Base-by-base conservation (phyloP, 225 moss, liverwort and hornwort genomes). In the Pleurozium schreberi region DNA sequence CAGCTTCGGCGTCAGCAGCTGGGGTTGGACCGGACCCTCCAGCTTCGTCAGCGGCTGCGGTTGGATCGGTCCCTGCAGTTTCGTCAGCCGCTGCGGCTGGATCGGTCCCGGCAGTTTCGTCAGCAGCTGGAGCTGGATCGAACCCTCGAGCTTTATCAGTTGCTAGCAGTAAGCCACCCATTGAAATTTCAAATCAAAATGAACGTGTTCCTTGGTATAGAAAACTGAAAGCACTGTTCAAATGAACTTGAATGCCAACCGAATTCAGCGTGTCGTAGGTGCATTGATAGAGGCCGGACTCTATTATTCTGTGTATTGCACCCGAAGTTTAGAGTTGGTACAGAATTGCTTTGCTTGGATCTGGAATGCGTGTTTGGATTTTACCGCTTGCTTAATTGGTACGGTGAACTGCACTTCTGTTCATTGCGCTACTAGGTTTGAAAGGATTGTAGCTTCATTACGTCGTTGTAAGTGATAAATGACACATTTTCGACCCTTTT, bases 1-100 rank as follows among this genome's bases (percentile, higher is more conserved):
- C 74, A 74, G 19, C 6, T 74, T 7, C 49, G 18, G 6, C 74
- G n/a, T n/a, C n/a, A 49, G 6, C 7, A 30, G 47, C 12, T 5
- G 31, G 0, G 49, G 49, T 2, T 75, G 12, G 1, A 8, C 13
- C 33, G 21, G 34, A 0, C 8, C 20, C 75, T 75, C 5, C 50
- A 33, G 33, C 8, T 75, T 31, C 34, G 12, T 20, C 75, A 50
- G 3, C 33, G 33, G 20, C 33, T 4, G 75, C 0, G 12, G 50
- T 8, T 33, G 20, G 13, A 50, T 50, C 34, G 21, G 50, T 0
- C 75, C 21, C 77, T 77, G 0, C 38, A 55, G 16, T 2, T 55
- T 14, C 55, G 16, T 25, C 26, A 78, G 5, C 38, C 36, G 6
- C 5, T 36, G 36, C 0, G 19, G 53, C 20, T 77, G 76, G 5